phyloP scores from a whole-genome alignment of 164 flowering plant genomes.

The Chimonanthus praecox region DNA sequence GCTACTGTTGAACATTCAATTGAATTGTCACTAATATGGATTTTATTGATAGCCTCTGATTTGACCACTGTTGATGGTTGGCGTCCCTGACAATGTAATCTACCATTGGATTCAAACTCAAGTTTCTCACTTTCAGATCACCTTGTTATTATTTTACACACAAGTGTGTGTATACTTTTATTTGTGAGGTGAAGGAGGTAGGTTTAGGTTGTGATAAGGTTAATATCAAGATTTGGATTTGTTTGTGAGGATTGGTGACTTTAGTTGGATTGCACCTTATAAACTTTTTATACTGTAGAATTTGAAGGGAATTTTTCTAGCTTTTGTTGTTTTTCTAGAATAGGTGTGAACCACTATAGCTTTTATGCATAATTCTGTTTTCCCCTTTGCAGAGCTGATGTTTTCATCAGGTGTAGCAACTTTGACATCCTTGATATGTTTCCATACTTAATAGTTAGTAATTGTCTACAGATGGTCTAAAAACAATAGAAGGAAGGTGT shows the following conservation, averaged over 20 bases:
- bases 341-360: too few species aligned
- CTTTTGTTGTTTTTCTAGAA: background rate
- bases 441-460: background rate
- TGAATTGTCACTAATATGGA: too few species aligned
- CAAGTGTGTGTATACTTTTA: too few species aligned
- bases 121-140: too few species aligned
- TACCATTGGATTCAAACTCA: too few species aligned
- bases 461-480: constrained; percentile 50
- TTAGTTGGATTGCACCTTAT: background rate
- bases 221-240: too few species aligned
- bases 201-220: background rate
- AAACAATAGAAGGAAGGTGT: constrained; percentile 88
- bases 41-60: too few species aligned
- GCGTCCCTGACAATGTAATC: too few species aligned
- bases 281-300: background rate
- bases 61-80: too few species aligned
- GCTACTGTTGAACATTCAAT: too few species aligned
- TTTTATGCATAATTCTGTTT: too few species aligned
- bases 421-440: background rate
- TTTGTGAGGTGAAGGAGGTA: background rate
- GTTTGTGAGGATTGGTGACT: background rate
- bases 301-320: background rate
- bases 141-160: too few species aligned
- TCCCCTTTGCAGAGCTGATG: background rate
- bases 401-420: background rate